Conservation (phyloP, 1,284 basidiomycete genomes). For the Cutaneotrichosporon daszewskae region DNA sequence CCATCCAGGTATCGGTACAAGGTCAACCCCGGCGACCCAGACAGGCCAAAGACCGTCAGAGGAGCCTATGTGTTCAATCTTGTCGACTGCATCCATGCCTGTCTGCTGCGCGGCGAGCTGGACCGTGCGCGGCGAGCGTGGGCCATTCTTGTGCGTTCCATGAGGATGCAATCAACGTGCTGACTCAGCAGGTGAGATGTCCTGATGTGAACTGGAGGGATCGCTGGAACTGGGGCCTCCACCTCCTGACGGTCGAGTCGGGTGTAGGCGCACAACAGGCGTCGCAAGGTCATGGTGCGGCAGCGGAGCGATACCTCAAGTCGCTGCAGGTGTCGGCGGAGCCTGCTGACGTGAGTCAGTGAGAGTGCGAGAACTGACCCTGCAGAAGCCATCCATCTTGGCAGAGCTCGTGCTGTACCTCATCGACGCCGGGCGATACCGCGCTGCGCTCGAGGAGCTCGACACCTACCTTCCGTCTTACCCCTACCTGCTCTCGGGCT, state of each 20-base stretch:
- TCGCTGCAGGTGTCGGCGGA: constrained; percentile 24
- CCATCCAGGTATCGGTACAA: constrained; percentile 1
- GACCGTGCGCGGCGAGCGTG: constrained; percentile 66
- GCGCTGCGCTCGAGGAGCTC: constrained; percentile 71
- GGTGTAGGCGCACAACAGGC: constrained; percentile 1
- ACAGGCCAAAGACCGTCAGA: constrained; percentile 19
- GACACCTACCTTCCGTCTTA: constrained; percentile 77
- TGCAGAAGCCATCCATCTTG: constrained; percentile 65
- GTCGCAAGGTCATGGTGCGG: constrained; percentile 1
- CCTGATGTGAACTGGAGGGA: constrained; percentile 71
- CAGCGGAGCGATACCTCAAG: constrained; percentile 29
- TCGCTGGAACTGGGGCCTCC: constrained; percentile 66
- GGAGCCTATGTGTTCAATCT: constrained; percentile 42
- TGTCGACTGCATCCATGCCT: constrained; percentile 56
- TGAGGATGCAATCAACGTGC: background rate
- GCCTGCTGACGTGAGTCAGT: constrained; percentile 24
- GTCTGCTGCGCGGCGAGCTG: constrained; percentile 63
- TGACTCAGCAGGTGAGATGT: constrained; percentile 55
- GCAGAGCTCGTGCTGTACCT: constrained; percentile 66
- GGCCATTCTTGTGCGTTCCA: constrained; percentile 58
- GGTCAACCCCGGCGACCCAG: constrained; percentile 7
- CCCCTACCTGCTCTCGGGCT: constrained; percentile 73
- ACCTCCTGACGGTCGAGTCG: constrained; percentile 21
- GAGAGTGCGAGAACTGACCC: background rate
- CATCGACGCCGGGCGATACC: constrained; percentile 56